Percentiles rank a stretch among this genome's conserved stretches.
phyloP scores from a whole-genome alignment of 2,329 filamentous ascomycete species.

The Aspergillus luchuensis region DNA sequence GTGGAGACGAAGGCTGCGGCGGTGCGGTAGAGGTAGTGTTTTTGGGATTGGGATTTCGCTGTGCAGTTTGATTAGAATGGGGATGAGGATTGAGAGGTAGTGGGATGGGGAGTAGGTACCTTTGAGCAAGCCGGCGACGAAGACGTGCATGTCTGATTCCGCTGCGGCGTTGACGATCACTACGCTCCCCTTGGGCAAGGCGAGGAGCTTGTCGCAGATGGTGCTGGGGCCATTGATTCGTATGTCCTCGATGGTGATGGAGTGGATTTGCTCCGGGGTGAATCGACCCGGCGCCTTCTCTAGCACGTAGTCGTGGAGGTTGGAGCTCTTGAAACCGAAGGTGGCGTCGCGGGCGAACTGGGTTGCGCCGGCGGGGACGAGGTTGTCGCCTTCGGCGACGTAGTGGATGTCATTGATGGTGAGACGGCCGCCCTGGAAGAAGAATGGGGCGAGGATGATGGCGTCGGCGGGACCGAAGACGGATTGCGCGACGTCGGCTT shows the following conservation, averaged over 20 bases:
- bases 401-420: conserved; percentile 63
- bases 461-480: conserved; percentile 55
- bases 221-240: conserved; percentile 48
- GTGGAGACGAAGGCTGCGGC: conserved; percentile 54
- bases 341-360: conserved; percentile 61
- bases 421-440: conserved; percentile 60
- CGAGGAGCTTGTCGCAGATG: conserved; percentile 46
- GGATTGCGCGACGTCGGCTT: conserved; percentile 55
- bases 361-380: conserved; percentile 56
- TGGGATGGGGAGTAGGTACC: too few relatives aligned
- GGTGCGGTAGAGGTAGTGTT: conserved; percentile 50
- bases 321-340: conserved; percentile 59
- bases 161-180: conserved; percentile 57
- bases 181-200: conserved; percentile 42
- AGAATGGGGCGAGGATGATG: conserved; percentile 61
- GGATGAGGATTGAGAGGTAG: too few relatives aligned
- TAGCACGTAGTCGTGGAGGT: conserved; percentile 55
- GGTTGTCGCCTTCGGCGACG: conserved; percentile 52
- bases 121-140: conserved; percentile 53
- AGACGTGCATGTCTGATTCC: conserved; percentile 59
- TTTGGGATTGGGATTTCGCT: conserved; percentile 23
- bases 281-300: conserved; percentile 56
- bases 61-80: too few relatives aligned
- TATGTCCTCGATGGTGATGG: conserved; percentile 53
- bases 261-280: conserved; percentile 41